Percentiles rank a stretch among this genome's conserved stretches.
phyloP scores from a whole-genome alignment of 2,329 filamentous ascomycete genomes.

The Coniosporium tulheliwenetii region DNA sequence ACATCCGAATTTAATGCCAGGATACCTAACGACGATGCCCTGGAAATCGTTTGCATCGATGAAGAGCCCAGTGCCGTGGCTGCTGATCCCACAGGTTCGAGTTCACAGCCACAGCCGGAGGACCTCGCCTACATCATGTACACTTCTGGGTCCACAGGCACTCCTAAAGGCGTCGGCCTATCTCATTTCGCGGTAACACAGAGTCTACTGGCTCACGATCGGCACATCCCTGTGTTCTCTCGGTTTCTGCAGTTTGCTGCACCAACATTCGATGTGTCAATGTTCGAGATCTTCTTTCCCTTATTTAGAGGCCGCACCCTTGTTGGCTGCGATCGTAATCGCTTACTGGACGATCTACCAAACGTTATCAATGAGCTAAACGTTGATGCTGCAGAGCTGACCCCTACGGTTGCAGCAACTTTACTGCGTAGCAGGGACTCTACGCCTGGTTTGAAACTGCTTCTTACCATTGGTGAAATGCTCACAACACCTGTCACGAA shows the following conservation, averaged over 20 bases:
- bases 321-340: conserved; percentile 50
- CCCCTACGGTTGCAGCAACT: conserved; percentile 71
- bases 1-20: conserved; percentile 29
- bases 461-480: conserved; percentile 90
- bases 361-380: conserved; percentile 46
- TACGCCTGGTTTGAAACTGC: conserved; percentile 51
- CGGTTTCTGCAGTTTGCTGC: conserved; percentile 85
- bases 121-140: conserved; percentile 80
- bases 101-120: not conserved
- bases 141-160: conserved; percentile 78
- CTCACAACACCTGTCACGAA: conserved; percentile 59
- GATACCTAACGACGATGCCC: conserved; percentile 14
- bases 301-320: conserved; percentile 59
- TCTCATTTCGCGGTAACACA: conserved; percentile 71
- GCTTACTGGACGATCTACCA: conserved; percentile 63
- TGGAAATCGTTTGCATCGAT: not conserved
- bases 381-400: conserved; percentile 77
- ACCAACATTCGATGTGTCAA: conserved; percentile 84
- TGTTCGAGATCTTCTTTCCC: conserved; percentile 91
- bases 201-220: conserved; percentile 66
- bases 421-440: conserved; percentile 51
- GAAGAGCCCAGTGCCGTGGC: not conserved
- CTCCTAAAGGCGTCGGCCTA: conserved; percentile 73
- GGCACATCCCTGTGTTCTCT: conserved; percentile 57
- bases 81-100: conserved; percentile 2